Percentiles rank a stretch among this genome's conserved stretches.
Evolutionary conservation across 768 basidiomycete species (phyloP).

Genomic region (Suillus weaverae): DNA sequence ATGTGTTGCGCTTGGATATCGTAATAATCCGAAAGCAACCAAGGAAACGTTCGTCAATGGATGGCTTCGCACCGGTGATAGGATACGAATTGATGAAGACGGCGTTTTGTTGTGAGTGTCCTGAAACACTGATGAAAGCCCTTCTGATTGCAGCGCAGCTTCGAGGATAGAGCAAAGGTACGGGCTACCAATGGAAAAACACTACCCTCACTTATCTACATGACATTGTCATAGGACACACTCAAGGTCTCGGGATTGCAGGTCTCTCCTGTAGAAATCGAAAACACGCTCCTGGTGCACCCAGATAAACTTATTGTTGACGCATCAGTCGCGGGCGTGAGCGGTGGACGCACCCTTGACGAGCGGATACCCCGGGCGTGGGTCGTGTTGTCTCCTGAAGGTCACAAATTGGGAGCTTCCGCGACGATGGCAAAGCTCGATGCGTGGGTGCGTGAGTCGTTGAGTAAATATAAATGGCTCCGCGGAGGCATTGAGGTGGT

Average conservation of each 20-base stretch:
- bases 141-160: conserved; percentile 40
- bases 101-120: conserved; percentile 63
- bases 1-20: conserved; percentile 68
- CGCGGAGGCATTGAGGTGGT: conserved; percentile 71
- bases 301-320: conserved; percentile 64
- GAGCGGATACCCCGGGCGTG: conserved; percentile 79
- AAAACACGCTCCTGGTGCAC: conserved; percentile 60
- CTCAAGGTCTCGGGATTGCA: conserved; percentile 79
- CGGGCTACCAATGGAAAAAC: conserved; percentile 20
- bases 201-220: background rate
- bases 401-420: conserved; percentile 47
- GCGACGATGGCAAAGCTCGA: conserved; percentile 50
- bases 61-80: conserved; percentile 78
- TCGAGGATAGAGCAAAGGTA: conserved; percentile 77
- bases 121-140: background rate
- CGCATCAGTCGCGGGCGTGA: conserved; percentile 71
- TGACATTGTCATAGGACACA: conserved; percentile 52
- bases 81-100: conserved; percentile 58
- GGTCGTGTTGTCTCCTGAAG: conserved; percentile 63
- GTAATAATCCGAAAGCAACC: conserved; percentile 68
- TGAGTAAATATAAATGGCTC: conserved; percentile 78
- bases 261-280: conserved; percentile 81
- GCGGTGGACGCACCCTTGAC: conserved; percentile 65
- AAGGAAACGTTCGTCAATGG: conserved; percentile 64
- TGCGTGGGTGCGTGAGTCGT: conserved; percentile 56